Evolutionary conservation across 2,329 filamentous ascomycete species (phyloP), one percentile per base, ranked within the genome.

Genomic region (Fusarium redolens): DNA sequence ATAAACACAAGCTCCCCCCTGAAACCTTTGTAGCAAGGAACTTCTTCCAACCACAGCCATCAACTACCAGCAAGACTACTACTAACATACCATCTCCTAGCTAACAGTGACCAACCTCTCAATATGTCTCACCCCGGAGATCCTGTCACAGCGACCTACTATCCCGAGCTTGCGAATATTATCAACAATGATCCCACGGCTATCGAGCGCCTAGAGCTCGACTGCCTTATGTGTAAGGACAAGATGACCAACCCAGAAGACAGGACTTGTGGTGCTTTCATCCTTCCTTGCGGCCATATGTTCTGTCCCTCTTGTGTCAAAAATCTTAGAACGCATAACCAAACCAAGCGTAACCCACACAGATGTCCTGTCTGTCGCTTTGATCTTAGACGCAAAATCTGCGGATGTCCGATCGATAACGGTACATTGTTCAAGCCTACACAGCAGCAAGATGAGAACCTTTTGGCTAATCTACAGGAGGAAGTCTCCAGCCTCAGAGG

Each of bases 251-350:
- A 40, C 9, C 37, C 25, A 13, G 43, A 65, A 4, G 30, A 60
- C 5, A 51, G 33, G n/a, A 35, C 31, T 7, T 25, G 31, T 1
- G 22, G 25, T 31, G 64, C 64, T 1, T 38, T 7, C 14, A 35
- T 70, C 7, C 22, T 73, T 1, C 38, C 55, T 15, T 70, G 69
- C 8, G 64, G 50, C 0, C 69, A 73, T 14, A 73, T 72, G 3
- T 45, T 73, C n/a, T 70, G 69, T 3, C n/a, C 33, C 18, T 14
- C n/a, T 0, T 72, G 69, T 44, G 15, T 35, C 7, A 0, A 4
- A 1, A 14, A 37, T 3, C 38, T 44, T 11, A 20, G 18, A 14
- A 1, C 5, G 2, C 18, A 50, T 17, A 30, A 11, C 13, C 3
- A 1, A 31, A 1, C 8, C 1, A 13, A 35, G 3, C 10, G 10